Conservation (phyloP, 2,329 filamentous ascomycete species). For the Penicillium sp. region DNA sequence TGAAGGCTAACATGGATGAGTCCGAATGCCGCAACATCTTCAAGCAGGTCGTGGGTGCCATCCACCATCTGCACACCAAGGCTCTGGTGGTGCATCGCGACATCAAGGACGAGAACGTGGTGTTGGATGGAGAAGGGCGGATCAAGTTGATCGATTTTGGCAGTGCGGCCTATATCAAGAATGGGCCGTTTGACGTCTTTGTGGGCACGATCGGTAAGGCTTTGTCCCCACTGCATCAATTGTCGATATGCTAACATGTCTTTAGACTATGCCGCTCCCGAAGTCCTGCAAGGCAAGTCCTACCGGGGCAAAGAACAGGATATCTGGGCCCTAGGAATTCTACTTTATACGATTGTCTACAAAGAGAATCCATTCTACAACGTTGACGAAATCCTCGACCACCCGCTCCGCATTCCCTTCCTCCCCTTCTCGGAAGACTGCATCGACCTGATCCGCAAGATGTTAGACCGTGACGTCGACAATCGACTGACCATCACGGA, state of each 20-base stretch:
- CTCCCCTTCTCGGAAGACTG: conserved; percentile 66
- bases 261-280: conserved; percentile 93
- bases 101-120: conserved; percentile 98
- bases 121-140: conserved; percentile 87
- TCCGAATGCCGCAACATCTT: conserved; percentile 92
- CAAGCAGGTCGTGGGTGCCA: conserved; percentile 79
- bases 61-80: conserved; percentile 86
- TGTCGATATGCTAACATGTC: conserved; percentile 7
- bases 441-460: conserved; percentile 82
- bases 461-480: conserved; percentile 87
- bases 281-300: conserved; percentile 85
- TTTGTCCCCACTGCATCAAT: neutral
- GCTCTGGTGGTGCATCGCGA: conserved; percentile 92
- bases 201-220: conserved; percentile 90
- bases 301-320: conserved; percentile 97
- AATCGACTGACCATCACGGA: conserved; percentile 78
- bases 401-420: conserved; percentile 82
- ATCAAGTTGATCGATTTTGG: conserved; percentile 99
- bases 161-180: conserved; percentile 96
- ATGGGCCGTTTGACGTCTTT: conserved; percentile 96
- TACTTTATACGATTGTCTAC: conserved; percentile 98
- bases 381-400: conserved; percentile 98
- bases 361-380: conserved; percentile 99
- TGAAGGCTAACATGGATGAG: conserved; percentile 95
- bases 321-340: conserved; percentile 93